Evolutionary conservation across 2,329 filamentous ascomycete species (phyloP), one percentile per base, ranked within the genome.

Genomic region (Intubia oerlemansii): DNA sequence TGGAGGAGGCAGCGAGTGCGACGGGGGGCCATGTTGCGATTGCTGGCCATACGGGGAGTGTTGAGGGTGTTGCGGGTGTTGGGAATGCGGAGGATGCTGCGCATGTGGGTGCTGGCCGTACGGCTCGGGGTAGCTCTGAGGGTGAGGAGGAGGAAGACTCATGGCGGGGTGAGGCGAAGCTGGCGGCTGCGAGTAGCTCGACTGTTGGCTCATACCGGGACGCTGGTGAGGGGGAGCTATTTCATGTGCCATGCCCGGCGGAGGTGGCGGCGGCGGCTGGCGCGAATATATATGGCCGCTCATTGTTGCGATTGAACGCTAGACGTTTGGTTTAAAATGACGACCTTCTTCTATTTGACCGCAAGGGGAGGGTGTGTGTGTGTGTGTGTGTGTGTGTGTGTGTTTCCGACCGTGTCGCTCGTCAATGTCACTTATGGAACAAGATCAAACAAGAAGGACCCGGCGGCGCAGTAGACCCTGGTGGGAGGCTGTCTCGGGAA

Each of bases 281-380:
- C 25, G 25, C n/a, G 34, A 27, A n/a, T 34, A 36, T 20, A 31
- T 29, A 31, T 34, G 32, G 11, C 30, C 12, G 28, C 36, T 38
- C 36, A 38, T 38, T 17, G 27, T 14, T 21, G 23, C 27, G 17
- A 12, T n/a, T n/a, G n/a, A n/a, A n/a, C n/a, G n/a, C n/a, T n/a
- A n/a, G n/a, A n/a, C n/a, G n/a, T n/a, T n/a, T n/a, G n/a, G n/a
- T n/a, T n/a, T n/a, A n/a, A n/a, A n/a, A n/a, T n/a, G n/a, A n/a
- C n/a, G n/a, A n/a, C n/a, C n/a, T n/a, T n/a, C n/a, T n/a, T n/a
- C n/a, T n/a, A n/a, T n/a, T n/a, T n/a, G n/a, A n/a, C n/a, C n/a
- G n/a, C n/a, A n/a, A n/a, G n/a, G n/a, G n/a, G n/a, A n/a, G n/a
- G n/a, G 18, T 6, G 10, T 10, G 18, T 19, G 18, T 10, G 18